Percentiles rank a stretch among this genome's conserved stretches.
phyloP scores from a whole-genome alignment of 176 grass and related monocot species.

The Chrysopogon serrulatus region DNA sequence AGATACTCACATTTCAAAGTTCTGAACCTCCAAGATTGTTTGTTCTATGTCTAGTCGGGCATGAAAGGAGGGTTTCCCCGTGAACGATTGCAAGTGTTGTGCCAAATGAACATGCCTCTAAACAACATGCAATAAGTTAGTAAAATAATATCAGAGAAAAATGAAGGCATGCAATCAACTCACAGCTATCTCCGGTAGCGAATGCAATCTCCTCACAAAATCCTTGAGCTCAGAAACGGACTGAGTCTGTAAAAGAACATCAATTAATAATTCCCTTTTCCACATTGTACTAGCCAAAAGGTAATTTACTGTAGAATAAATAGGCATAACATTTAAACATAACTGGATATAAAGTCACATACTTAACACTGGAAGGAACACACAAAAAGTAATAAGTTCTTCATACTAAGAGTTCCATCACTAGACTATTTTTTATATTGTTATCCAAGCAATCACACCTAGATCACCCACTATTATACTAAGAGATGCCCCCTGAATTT shows the following conservation, averaged over 20 bases:
- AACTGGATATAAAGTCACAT: neutral
- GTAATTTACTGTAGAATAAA: neutral
- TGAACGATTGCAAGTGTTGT: slow-evolving; percentile 98
- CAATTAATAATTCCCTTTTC: slow-evolving; percentile 4
- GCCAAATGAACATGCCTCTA: slow-evolving; percentile 97
- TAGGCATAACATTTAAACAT: neutral
- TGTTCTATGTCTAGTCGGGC: slow-evolving; percentile 87
- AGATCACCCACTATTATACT: neutral
- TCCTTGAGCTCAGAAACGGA: slow-evolving; percentile 96
- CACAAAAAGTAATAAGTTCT: neutral
- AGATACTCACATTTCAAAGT: slow-evolving; percentile 79
- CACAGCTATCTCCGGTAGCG: slow-evolving; percentile 92
- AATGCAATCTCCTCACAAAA: slow-evolving; percentile 95
- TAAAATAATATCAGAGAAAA: slow-evolving; percentile 14
- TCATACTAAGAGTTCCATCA: neutral
- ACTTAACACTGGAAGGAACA: neutral
- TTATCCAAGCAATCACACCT: neutral
- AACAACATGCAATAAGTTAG: slow-evolving; percentile 28
- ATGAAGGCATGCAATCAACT: slow-evolving; percentile 15
- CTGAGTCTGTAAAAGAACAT: slow-evolving; percentile 58
- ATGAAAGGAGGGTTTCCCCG: slow-evolving; percentile 85
- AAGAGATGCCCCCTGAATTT: neutral
- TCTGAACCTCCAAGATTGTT: slow-evolving; percentile 82
- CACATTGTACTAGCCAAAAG: neutral
- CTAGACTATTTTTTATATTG: neutral